Base-by-base conservation (phyloP, 305 asterid species). In the Lippia alba region DNA sequence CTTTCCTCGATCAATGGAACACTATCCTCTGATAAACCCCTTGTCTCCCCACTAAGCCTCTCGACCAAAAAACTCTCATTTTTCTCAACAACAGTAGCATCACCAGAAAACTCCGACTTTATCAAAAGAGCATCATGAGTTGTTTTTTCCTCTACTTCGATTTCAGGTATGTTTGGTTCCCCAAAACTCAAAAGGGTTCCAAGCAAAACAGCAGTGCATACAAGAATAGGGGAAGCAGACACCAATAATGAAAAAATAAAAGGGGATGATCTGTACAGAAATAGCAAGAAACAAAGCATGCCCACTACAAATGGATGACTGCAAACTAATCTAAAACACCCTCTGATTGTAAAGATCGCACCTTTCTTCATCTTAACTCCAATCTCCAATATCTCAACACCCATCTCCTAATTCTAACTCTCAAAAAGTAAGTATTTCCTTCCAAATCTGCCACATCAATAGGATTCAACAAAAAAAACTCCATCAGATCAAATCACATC, bases 121-220 rank as follows among this genome's bases (percentile, higher is more conserved):
- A 83, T 56, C 61, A 83, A 81, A 32, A 46, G 80, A 64, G 79
- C 64, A 48, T 65, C 90, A 48, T 76, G 77, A 0, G 76, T 71
- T 50, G 75, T 79, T 53, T 62, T 79, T 68, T 86, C 91, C 57
- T 89, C 94, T 68, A 61, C 73, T 67, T 89, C 89, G 16, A 88
- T 87, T 62, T 88, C 93, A 0, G 94, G 92, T 73, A 85, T 39
- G 77, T 87, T 84, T 0, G 88, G 86, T 61, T 90, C 87, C 74
- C 97, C 97, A 69, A 83, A 91, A 83, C 94, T 89, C 67, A 94
- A 78, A 53, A 91, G 83, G 60, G 88, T 83, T 14, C 97, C 96
- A 55, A 89, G 97, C 86, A 94, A 85, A 74, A 87, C 74, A 72
- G 91, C 90, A 75, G 99, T 91, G 82, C 96, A 94, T 49, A 91